Base-by-base conservation (phyloP, 257 asterid species). In the Ophiorrhiza pumila region DNA sequence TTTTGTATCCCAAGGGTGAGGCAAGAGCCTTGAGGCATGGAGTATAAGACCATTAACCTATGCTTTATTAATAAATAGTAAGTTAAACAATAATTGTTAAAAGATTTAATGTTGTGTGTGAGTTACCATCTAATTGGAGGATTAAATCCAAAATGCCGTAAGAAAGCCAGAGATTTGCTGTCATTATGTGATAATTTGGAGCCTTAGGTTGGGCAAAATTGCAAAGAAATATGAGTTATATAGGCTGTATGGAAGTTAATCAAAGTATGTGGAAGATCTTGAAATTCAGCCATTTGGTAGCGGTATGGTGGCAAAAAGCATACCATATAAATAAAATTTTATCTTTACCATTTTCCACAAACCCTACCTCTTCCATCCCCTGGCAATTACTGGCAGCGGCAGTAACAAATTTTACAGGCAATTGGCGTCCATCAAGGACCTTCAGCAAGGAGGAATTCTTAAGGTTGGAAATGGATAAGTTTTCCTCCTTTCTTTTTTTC, bases 391-490 rank as follows among this genome's bases (percentile, higher is more conserved):
- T 22, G 34, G 64, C 74, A 23, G 65, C 15, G 9, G 62, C 25
- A 5, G 49, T 52, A n/a, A 52, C 39, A 69, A 23, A 27, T 57
- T 31, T 37, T 39, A 69, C 65, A n/a, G 20, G 74, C 74, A 25
- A 37, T 55, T 37, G 53, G 23, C 45, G 18, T 37, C 61, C 41
- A 14, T 69, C 11, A 10, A 52, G 49, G 63, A 58, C 74, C 37
- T 29, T 43, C 8, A 32, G 52, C n/a, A 34, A 23, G 11, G 71
- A 43, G 35, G n/a, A 45, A 41, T 27, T 42, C 2, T 45, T 66
- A 53, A 39, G 74, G 70, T 63, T 39, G 34, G 50, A 49, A 32
- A 53, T 2, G 15, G 17, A 69, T 22, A 52, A 52, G 50, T 69
- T 52, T 14, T 4, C 25, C 64, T 14, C 50, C 46, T 31, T 15